Percentiles rank a stretch among this genome's conserved stretches.
phyloP scores from a whole-genome alignment of 2,329 filamentous ascomycete genomes.

The Trichoderma sp. region DNA sequence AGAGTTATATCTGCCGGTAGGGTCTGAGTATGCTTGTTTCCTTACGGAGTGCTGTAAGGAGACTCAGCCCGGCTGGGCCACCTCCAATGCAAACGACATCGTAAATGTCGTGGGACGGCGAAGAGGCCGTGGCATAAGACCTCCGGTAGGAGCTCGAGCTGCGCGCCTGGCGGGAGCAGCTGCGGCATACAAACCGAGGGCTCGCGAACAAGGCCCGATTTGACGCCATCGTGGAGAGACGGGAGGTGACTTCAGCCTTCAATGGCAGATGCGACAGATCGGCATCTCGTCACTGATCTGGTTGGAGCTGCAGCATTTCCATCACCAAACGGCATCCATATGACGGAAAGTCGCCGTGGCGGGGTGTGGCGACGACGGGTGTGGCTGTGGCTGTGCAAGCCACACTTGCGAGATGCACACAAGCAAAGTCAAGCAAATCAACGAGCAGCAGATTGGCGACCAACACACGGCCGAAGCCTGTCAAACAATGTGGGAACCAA shows the following conservation, averaged over 20 bases:
- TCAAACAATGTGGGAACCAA: not conserved
- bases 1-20: not conserved
- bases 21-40: not conserved
- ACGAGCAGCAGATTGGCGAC: not conserved
- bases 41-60: slow-evolving; percentile 74
- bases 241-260: slow-evolving; percentile 3
- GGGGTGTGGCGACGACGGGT: slow-evolving; percentile 19
- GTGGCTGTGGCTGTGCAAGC: slow-evolving; percentile 27
- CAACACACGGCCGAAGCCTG: too few relatives aligned
- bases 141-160: slow-evolving; percentile 40
- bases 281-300: not conserved
- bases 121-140: slow-evolving; percentile 45
- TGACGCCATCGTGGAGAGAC: slow-evolving; percentile 34
- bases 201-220: slow-evolving; percentile 35
- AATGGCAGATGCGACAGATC: slow-evolving; percentile 22
- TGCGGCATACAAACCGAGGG: slow-evolving; percentile 49
- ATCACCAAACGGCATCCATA: slow-evolving; percentile 17
- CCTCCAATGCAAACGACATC: slow-evolving; percentile 92
- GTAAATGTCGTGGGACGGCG: slow-evolving; percentile 68
- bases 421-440: too few relatives aligned
- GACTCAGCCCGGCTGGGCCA: slow-evolving; percentile 83
- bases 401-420: not conserved
- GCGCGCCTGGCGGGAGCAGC: slow-evolving; percentile 48
- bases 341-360: slow-evolving; percentile 23
- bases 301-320: slow-evolving; percentile 12